Base-by-base conservation (phyloP, 441 rosid genomes). In the Populus hybrid region DNA sequence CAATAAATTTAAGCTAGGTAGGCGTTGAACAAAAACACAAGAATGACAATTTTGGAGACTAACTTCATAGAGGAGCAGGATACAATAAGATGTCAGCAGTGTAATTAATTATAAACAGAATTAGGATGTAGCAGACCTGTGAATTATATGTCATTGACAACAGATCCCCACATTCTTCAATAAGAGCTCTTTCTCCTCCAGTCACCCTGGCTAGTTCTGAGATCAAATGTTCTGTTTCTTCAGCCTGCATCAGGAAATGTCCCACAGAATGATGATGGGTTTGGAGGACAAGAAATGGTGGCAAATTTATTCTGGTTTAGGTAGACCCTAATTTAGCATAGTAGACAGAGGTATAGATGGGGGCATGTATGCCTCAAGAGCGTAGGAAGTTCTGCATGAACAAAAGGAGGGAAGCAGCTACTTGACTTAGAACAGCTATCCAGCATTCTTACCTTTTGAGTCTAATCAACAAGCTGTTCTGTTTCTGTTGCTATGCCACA, bases 151-250 rank as follows among this genome's bases (percentile, higher is more conserved):
- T 77, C 81, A 70, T 84, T 16, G 81, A 85, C 70, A 94, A 80
- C 67, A 84, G 53, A 71, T 82, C 83, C 73, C 92, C 91, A 30
- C 94, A 89, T 81, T 91, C 98, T 85, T 88, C 91, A 50, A 87
- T 72, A 18, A 87, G 85, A 57, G 88, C 83, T 81, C 75, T 92
- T 84, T 92, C 94, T 12, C 81, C 79, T 63, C 87, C 89, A 42
- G 77, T 82, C 78, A 91, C 89, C 82, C 87, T 89, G 6, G 95
- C 97, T 66, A 94, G 77, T 75, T 92, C 91, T 20, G 92, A 91
- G 24, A 89, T 46, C 85, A 86, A 78, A 26, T 67, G 75, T 75
- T 94, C 95, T 82, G 86, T 80, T 76, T 89, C 89, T 79, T 85
- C 84, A 30, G 94, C 94, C 95, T 93, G 90, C 89, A 83, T 57